phyloP scores from a whole-genome alignment of 495 filamentous ascomycete genomes.

The Penicillium salamii region DNA sequence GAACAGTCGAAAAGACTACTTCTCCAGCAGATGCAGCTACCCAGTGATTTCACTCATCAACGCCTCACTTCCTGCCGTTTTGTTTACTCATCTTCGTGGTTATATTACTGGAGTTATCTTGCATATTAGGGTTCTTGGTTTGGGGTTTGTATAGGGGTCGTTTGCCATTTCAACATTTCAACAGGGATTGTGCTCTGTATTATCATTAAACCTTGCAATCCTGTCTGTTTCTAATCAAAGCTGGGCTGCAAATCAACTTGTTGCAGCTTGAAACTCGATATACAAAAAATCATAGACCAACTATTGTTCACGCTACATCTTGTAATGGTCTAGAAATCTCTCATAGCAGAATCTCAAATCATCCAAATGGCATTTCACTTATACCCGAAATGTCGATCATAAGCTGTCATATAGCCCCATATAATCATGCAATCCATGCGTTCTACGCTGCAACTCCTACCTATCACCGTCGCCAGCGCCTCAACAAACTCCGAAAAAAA shows the following conservation, averaged over 20 bases:
- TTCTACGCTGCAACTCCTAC: conserved; percentile 1
- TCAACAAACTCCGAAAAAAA: background rate
- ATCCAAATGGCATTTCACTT: too few species aligned
- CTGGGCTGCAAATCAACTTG: conserved; percentile 5
- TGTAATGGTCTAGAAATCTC: too few species aligned
- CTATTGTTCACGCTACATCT: background rate
- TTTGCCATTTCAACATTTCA: conserved; percentile 17
- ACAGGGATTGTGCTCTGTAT: conserved; percentile 15
- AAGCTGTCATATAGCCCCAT: too few species aligned
- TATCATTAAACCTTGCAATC: conserved; percentile 9
- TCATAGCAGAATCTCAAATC: too few species aligned
- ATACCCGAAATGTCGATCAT: too few species aligned
- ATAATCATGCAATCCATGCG: background rate
- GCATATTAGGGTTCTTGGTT: conserved; percentile 19
- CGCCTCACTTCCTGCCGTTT: background rate
- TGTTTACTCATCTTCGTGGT: background rate
- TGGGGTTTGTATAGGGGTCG: conserved; percentile 9
- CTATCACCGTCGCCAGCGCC: background rate
- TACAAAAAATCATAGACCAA: background rate
- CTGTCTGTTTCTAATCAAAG: conserved; percentile 1
- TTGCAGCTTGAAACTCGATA: background rate
- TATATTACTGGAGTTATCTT: conserved; percentile 17
- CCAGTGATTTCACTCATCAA: conserved; percentile 14
- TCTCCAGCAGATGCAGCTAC: conserved; percentile 26
- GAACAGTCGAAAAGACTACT: conserved; percentile 20